Evolutionary conservation across 148 eudicot genomes (phyloP), one percentile per base, ranked within the genome.

Genomic region (Rhododendron kiyosumense): DNA sequence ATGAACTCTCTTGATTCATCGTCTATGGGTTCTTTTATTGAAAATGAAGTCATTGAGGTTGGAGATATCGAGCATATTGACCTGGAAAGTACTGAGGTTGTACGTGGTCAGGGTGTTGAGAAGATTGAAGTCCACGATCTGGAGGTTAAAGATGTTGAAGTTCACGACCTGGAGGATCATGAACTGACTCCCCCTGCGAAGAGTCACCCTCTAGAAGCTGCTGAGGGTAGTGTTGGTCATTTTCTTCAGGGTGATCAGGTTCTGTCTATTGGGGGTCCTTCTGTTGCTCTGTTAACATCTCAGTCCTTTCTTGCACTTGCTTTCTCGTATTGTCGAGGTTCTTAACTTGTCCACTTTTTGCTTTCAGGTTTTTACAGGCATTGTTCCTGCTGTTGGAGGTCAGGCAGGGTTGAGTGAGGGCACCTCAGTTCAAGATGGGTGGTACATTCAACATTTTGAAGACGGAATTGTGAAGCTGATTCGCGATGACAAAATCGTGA

Each of bases 1-100:
- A 36, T 86, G 84, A 90, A 85, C 36, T 88, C 13, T 28, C 3
- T 51, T 12, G 54, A 51, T 12, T 51, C 17, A 4, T 51, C 3
- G 54, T 11, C 54, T 48, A 12, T 51, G n/a, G 65, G 26, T 59
- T 59, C 63, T 57, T 5, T 2, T 13, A 13, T 13, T 2, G 54
- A 51, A 51, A 51, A 51, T 59, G 65, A 59, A 59, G 65, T 18
- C 9, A 5, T 18, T 18, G 22, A 59, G 7, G 9, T 22, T 20
- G 65, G n/a, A 20, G n/a, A 20, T 59, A 59, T 20, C n/a, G 26
- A 6, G 65, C 2, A 20, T 20, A 20, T 59, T 20, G 65, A 59
- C 65, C 65, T 20, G 65, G 65, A 59, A 59, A 59, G n/a, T 59
- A 18, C 65, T 59, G 26, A 59, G 65, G 10, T 59, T 59, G 65